Conservation (phyloP, 2,329 filamentous ascomycete genomes). For the Myriosclerotinia duriaeana region DNA sequence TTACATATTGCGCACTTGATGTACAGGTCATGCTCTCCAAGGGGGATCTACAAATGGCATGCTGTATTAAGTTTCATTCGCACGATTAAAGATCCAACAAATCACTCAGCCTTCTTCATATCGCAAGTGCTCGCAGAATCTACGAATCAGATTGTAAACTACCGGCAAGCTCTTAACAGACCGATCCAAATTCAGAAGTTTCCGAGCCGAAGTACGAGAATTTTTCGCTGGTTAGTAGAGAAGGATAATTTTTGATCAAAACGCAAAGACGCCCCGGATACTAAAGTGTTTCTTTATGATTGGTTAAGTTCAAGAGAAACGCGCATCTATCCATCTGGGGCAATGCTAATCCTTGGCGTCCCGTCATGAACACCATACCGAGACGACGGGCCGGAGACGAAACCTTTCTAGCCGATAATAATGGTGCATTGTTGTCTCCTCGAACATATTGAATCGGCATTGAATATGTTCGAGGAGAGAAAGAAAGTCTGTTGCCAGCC, state of each 20-base stretch:
- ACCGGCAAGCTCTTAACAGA: not conserved
- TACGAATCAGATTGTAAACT: conserved; percentile 10
- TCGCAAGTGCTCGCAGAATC: conserved; percentile 5
- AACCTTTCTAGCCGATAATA: not conserved
- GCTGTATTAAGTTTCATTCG: not conserved
- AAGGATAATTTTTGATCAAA: not conserved
- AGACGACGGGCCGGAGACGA: not conserved
- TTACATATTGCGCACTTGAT: not conserved
- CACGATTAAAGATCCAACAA: not conserved
- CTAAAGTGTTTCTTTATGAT: not conserved
- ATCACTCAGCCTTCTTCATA: conserved; percentile 2
- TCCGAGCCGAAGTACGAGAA: not conserved
- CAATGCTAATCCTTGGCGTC: not conserved
- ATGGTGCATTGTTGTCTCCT: too few species aligned
- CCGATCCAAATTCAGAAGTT: not conserved
- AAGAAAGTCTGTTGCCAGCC: not conserved
- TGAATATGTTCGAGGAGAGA: not conserved
- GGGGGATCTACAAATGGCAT: not conserved
- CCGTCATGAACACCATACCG: not conserved
- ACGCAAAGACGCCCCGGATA: not conserved
- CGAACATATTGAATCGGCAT: not conserved
- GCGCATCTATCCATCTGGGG: not conserved
- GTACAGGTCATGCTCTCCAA: conserved; percentile 4
- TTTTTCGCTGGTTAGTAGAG: not conserved
- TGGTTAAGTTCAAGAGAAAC: not conserved